phyloP scores from a whole-genome alignment of 257 asterid genomes.

The Avicennia marina region DNA sequence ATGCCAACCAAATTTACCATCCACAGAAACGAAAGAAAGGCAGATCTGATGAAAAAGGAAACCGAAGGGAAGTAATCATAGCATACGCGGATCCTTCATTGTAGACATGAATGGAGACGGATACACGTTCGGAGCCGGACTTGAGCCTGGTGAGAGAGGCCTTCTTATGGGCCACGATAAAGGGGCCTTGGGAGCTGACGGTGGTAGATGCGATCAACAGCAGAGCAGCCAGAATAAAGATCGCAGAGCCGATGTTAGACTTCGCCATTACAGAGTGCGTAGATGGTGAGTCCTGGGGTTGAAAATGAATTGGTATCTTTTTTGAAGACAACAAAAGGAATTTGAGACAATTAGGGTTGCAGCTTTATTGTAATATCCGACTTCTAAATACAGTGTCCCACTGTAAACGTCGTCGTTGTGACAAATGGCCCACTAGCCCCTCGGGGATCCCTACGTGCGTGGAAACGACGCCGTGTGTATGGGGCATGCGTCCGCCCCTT shows the following conservation, averaged over 20 bases:
- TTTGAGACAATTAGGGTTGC: no score
- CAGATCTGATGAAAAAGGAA: conserved; percentile 24
- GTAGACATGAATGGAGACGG: conserved; percentile 71
- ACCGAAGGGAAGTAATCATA: background rate
- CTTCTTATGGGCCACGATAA: conserved; percentile 84
- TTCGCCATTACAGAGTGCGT: conserved; percentile 33
- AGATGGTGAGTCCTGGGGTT: conserved; percentile 5
- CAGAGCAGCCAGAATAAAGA: conserved; percentile 30
- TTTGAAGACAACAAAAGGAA: no score
- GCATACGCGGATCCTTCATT: conserved; percentile 86
- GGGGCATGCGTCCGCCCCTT: no score
- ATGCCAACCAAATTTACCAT: no score
- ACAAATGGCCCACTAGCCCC: no score
- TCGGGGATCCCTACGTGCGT: no score
- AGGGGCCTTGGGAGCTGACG: conserved; percentile 66
- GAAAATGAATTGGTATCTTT: no score
- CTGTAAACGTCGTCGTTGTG: no score
- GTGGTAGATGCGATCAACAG: conserved; percentile 28
- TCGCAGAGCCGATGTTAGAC: conserved; percentile 14
- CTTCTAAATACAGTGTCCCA: no score
- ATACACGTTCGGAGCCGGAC: conserved; percentile 67
- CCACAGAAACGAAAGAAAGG: background rate
- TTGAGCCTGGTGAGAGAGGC: conserved; percentile 67
- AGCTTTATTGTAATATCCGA: no score
- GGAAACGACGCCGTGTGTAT: no score